Evolutionary conservation across 2,329 filamentous ascomycete genomes (phyloP), one percentile per base, ranked within the genome.

Genomic region (Diaporthe vaccinii): DNA sequence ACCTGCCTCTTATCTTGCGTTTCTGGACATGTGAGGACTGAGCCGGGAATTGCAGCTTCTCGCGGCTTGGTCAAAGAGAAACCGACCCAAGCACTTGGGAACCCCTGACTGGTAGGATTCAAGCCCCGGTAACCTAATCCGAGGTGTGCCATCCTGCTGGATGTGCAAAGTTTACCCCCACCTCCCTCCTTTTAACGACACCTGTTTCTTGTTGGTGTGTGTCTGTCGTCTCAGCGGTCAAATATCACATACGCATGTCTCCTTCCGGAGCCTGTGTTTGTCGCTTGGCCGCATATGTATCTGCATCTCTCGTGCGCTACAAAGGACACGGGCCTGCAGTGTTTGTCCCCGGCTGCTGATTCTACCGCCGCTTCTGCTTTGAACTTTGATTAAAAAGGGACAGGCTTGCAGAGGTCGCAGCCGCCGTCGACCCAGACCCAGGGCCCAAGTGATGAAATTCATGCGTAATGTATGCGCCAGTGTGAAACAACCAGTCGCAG

Each of bases 61-160:
- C 31, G 31, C 31, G 31, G 31, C 65, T 25, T 69, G 65, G 44
- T 46, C 8, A 46, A 31, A 46, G 31, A 9, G 17, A 62, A 20
- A 44, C 41, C 8, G 55, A 39, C 44, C 44, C 58, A 65, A 65
- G n/a, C 34, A 25, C 28, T 53, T 53, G 58, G 44, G 22, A 34
- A 15, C 58, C 71, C 58, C 46, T 73, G 58, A 22, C 58, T 49
- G 58, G 71, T 46, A 62, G 44, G 34, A 65, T 62, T n/a, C 58
- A 49, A 55, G 46, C 71, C 4, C 46, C 22, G 44, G n/a, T 28
- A 15, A n/a, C 65, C 46, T 34, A 39, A 25, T 34, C 41, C 41
- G 61, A 44, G 25, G 28, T 46, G 41, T 34, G 39, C 46, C 65
- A 36, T 55, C 14, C 46, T 55, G 65, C 31, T 34, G 65, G 65